Conservation (phyloP, 164 flowering plant genomes). For the Aristolochia fimbriata region DNA sequence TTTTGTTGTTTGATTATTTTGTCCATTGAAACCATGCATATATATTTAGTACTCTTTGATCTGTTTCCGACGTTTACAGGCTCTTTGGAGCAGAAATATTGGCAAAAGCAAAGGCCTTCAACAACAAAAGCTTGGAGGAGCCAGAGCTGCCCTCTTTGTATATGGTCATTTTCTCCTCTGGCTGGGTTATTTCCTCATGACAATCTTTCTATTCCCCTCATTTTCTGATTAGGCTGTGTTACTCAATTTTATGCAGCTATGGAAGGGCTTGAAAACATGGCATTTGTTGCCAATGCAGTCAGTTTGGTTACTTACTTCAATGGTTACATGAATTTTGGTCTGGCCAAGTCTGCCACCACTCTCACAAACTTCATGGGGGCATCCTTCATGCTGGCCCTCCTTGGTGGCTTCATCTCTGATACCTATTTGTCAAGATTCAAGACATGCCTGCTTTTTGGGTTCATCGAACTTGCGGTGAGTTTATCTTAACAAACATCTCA, state of each 20-base stretch:
- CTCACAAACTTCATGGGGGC: constrained; percentile 73
- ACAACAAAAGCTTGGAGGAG: too few relatives aligned
- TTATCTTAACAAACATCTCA: background rate
- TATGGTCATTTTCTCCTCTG: constrained; percentile 16
- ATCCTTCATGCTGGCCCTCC: constrained; percentile 42
- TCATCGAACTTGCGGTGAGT: constrained; percentile 47
- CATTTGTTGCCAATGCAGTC: constrained; percentile 38
- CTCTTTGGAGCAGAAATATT: too few relatives aligned
- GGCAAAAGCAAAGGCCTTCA: too few relatives aligned
- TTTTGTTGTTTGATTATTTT: too few relatives aligned
- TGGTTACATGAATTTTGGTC: constrained; percentile 63
- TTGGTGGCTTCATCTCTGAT: constrained; percentile 66
- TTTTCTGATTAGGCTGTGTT: background rate
- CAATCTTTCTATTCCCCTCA: background rate
- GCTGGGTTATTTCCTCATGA: background rate
- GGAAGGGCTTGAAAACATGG: constrained; percentile 73
- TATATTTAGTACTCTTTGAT: too few relatives aligned
- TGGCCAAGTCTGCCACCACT: constrained; percentile 55
- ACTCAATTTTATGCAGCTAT: constrained; percentile 31
- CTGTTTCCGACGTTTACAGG: too few relatives aligned
- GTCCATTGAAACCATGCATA: too few relatives aligned
- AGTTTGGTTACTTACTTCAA: constrained; percentile 59
- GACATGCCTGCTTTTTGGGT: constrained; percentile 43
- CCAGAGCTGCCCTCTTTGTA: too few relatives aligned
- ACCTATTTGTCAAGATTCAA: constrained; percentile 64